Base-by-base conservation (phyloP, 1,284 basidiomycete genomes). In the Pseudozyma sp. region DNA sequence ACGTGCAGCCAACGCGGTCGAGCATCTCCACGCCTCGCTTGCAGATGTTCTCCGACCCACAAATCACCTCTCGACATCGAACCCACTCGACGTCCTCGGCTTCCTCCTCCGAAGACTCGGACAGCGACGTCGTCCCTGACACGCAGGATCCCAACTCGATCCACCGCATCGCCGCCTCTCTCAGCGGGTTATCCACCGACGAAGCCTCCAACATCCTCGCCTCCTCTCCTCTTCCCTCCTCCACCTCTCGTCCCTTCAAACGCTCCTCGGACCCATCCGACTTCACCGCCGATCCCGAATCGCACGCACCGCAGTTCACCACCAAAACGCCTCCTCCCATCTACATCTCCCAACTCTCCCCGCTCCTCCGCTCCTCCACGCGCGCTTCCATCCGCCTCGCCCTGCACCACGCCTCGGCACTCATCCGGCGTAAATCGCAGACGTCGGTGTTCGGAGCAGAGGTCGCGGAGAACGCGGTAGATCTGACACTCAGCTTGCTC, bases 381-480 rank as follows among this genome's bases (percentile, higher is more conserved):
- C 58, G 74, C 7, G 11, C 49, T 0, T 50, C 54, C 2, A 73
- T 77, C 43, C 63, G 66, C 5, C 39, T 66, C 8, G 79, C 45
- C 4, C 54, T 83, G 35, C 61, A 65, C 48, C 51, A 75, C 47
- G 72, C 72, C 0, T 72, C 74, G 10, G 31, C 62, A 31, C 57
- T 83, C 1, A 62, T 83, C 19, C 54, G 70, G 10, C 66, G 77
- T 31, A 83, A 83, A 47, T 54, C 53, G 11, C 54, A 68, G 4
- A 69, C 69, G 30, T 24, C 39, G 0, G 14, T 33, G 1, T 62
- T 39, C 16, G 52, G 67, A 0, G 53, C 29, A 4, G 67, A 69
- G n/a, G 46, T 55, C 92, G 92, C 90, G 68, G 96, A 98, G 85
- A 96, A 95, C 78, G 91, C 93, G 0, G 90, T 92, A 37, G 91